phyloP scores from a whole-genome alignment of 225 moss, liverwort and hornwort genomes.

The Pseudoscleropodium purum region DNA sequence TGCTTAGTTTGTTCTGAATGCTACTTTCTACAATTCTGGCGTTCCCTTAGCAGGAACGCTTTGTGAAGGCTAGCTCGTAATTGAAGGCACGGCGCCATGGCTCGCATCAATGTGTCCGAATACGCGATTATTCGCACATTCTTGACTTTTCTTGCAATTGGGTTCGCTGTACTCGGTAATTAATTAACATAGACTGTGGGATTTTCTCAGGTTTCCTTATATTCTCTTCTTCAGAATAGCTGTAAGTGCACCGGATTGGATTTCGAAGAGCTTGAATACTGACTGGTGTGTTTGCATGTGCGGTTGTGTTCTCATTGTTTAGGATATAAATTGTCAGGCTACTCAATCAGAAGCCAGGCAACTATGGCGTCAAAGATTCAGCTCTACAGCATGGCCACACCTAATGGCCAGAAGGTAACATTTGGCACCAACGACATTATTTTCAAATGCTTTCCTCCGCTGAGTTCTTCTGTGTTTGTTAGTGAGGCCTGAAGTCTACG shows the following conservation, averaged over 20 bases:
- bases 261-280: background rate
- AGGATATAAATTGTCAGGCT: constrained; percentile 8
- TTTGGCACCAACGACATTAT: background rate
- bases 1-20: background rate
- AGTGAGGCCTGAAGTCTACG: background rate
- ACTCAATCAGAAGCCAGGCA: background rate
- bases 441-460: background rate
- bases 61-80: background rate
- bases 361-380: constrained; percentile 75
- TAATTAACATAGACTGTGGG: background rate
- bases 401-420: constrained; percentile 70
- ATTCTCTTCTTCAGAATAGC: background rate
- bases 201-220: background rate
- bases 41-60: background rate
- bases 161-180: background rate
- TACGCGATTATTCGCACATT: background rate
- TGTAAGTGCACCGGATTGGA: background rate
- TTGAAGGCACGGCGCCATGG: background rate
- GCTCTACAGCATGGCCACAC: constrained; percentile 70
- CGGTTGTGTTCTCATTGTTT: background rate
- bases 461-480: background rate
- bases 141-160: constrained; percentile 2
- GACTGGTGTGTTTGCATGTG: background rate
- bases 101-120: background rate
- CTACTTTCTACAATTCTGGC: background rate